Percentiles rank a stretch among this genome's conserved stretches.
Evolutionary conservation across 1,139 yeast genomes (phyloP).

Genomic region (Yamadazyma conglobata): DNA sequence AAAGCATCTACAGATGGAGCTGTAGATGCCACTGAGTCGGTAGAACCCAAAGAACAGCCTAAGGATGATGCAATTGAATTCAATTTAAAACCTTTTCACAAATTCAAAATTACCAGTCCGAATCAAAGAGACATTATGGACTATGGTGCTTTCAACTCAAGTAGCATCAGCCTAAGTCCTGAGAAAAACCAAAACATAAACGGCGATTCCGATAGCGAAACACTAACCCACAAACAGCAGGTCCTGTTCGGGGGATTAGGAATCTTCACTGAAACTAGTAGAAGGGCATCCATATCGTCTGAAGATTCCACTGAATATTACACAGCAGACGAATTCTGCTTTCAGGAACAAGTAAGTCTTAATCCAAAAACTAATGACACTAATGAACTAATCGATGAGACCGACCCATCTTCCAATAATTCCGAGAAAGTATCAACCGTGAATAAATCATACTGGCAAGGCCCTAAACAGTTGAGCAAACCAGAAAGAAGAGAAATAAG

Average conservation of each 20-base stretch:
- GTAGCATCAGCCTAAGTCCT: neutral
- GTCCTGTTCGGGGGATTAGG: conserved; percentile 3
- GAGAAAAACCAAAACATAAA: no score
- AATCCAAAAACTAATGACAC: neutral
- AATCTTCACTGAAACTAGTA: neutral
- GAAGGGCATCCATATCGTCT: conserved; percentile 9
- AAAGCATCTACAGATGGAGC: conserved; percentile 1
- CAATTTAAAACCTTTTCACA: conserved; percentile 15
- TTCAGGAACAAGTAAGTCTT: neutral
- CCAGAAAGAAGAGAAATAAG: conserved; percentile 16
- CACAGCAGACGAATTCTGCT: conserved; percentile 14
- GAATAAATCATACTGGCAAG: no score
- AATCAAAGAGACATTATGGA: conserved; percentile 4
- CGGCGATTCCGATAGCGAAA: no score
- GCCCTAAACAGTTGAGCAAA: no score
- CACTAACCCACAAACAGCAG: no score
- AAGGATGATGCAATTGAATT: no score
- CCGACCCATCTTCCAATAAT: no score
- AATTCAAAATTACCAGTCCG: conserved; percentile 9
- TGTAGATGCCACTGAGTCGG: neutral
- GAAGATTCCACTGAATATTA: conserved; percentile 13
- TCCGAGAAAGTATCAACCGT: no score
- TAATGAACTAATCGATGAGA: no score
- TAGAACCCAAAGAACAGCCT: neutral
- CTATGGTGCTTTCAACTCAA: neutral